phyloP scores from a whole-genome alignment of 1,284 basidiomycete species.

The Ustilago nuda region DNA sequence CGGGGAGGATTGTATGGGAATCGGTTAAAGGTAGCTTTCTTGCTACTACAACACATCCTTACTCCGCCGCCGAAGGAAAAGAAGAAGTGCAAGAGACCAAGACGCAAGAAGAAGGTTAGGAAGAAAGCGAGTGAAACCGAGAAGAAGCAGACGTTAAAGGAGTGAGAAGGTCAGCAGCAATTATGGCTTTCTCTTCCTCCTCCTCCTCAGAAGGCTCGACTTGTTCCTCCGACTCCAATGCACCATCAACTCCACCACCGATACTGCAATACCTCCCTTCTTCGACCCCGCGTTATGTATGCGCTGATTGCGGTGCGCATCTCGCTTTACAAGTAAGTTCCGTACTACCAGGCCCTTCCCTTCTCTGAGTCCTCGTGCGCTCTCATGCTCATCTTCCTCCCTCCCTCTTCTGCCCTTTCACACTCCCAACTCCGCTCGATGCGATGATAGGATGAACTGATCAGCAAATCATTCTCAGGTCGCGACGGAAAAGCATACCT shows the following conservation, averaged over 20 bases:
- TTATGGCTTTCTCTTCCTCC: neutral
- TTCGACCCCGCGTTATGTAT: constrained; percentile 52
- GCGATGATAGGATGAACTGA: constrained; percentile 78
- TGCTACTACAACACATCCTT: neutral
- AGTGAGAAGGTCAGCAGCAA: neutral
- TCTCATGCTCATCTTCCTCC: neutral
- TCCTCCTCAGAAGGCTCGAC: neutral
- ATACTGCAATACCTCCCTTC: constrained; percentile 29
- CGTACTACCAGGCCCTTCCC: neutral
- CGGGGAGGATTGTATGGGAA: neutral
- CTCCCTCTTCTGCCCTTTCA: neutral
- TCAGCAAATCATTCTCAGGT: constrained; percentile 86
- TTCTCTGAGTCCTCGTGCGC: neutral
- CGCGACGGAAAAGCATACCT: constrained; percentile 84
- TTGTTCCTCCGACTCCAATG: neutral
- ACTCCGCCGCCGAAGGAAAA: neutral
- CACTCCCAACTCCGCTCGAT: neutral
- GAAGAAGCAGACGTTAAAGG: neutral
- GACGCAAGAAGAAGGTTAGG: neutral
- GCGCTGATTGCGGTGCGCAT: constrained; percentile 59
- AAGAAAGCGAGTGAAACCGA: neutral
- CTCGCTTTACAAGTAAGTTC: constrained; percentile 55
- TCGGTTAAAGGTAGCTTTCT: neutral
- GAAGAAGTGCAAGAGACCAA: neutral
- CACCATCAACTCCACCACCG: neutral